Evolutionary conservation across 2,329 filamentous ascomycete species (phyloP).

Genomic region (Pseudonectria buxi): DNA sequence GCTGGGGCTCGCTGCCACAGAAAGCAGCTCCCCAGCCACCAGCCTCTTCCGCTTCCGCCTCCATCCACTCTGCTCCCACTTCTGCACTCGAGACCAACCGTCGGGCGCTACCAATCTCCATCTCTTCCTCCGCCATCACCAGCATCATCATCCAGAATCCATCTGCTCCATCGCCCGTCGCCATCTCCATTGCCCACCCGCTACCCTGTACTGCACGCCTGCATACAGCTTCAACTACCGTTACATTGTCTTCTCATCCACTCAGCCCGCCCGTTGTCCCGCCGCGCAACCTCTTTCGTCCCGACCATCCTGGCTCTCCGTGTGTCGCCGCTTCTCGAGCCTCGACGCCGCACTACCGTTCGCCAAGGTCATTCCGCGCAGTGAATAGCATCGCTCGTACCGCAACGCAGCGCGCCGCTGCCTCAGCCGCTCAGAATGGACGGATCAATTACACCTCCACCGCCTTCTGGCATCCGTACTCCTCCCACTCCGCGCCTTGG

Average conservation of each 20-base stretch:
- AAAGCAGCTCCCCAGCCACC: conserved; percentile 23
- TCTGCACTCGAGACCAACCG: conserved; percentile 17
- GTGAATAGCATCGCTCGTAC: conserved; percentile 3
- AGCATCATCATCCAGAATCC: conserved; percentile 16
- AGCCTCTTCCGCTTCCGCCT: conserved; percentile 10
- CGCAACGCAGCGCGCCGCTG: conserved; percentile 9
- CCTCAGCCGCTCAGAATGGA: conserved; percentile 12
- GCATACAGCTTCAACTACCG: conserved; percentile 1
- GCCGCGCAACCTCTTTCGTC: conserved; percentile 4
- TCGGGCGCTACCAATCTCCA: conserved; percentile 17
- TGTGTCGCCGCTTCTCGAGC: conserved; percentile 13
- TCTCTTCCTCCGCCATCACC: conserved; percentile 18
- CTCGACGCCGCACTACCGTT: conserved; percentile 5
- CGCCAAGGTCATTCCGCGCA: conserved; percentile 4
- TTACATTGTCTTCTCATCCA: conserved; percentile 7
- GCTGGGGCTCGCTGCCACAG: too few species aligned
- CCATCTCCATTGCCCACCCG: conserved; percentile 1
- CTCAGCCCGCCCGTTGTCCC: conserved; percentile 1
- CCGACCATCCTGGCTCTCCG: conserved; percentile 14
- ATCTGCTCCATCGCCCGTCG: conserved; percentile 12
- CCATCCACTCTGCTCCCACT: conserved; percentile 1
- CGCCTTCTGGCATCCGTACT: conserved; percentile 51
- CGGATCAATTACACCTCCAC: conserved; percentile 51
- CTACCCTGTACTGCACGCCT: conserved; percentile 1
- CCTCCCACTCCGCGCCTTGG: conserved; percentile 65